Evolutionary conservation across 129 eudicot species (phyloP).

Genomic region (Lactuca sativa): DNA sequence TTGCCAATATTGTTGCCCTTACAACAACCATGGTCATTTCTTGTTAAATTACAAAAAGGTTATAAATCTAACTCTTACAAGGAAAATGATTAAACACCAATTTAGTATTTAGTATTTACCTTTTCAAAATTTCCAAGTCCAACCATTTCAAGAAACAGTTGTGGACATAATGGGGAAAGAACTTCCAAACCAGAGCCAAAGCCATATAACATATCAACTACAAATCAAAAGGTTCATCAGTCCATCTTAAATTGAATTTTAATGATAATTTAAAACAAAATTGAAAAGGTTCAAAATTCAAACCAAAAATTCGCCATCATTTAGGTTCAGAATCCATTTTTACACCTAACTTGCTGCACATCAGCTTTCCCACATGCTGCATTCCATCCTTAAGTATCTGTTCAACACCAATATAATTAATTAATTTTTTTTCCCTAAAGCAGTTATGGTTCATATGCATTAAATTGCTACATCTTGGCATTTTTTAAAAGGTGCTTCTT

Average conservation of each 20-base stretch:
- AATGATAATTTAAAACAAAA: neutral
- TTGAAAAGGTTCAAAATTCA: conserved; percentile 22
- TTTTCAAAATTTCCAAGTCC: conserved; percentile 45
- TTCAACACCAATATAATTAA: conserved; percentile 20
- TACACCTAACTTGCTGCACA: conserved; percentile 96
- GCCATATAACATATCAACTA: conserved; percentile 95
- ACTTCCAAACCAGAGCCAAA: conserved; percentile 67
- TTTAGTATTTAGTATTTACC: conserved; percentile 8
- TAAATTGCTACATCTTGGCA: too few relatives aligned
- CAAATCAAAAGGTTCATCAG: conserved; percentile 14
- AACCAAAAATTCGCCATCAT: conserved; percentile 91
- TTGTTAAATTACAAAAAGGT: conserved; percentile 15
- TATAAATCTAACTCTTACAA: neutral
- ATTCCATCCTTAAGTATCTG: conserved; percentile 93
- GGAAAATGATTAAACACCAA: neutral
- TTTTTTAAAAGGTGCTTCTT: conserved; percentile 31
- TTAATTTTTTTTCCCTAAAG: too few relatives aligned
- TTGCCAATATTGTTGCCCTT: conserved; percentile 94
- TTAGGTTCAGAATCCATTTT: conserved; percentile 99
- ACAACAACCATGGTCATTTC: conserved; percentile 81
- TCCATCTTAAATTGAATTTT: neutral
- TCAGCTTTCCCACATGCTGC: conserved; percentile 86
- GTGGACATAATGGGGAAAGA: conserved; percentile 40
- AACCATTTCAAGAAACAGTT: conserved; percentile 38
- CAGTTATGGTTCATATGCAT: too few relatives aligned